A percentile compares a stretch with the other conserved stretches of the same genome.
These are phyloP conservation scores for Elaeagnus macrophylla DNA, from an alignment of 306 rosid genomes.

Conservation along the genomic window DNA sequence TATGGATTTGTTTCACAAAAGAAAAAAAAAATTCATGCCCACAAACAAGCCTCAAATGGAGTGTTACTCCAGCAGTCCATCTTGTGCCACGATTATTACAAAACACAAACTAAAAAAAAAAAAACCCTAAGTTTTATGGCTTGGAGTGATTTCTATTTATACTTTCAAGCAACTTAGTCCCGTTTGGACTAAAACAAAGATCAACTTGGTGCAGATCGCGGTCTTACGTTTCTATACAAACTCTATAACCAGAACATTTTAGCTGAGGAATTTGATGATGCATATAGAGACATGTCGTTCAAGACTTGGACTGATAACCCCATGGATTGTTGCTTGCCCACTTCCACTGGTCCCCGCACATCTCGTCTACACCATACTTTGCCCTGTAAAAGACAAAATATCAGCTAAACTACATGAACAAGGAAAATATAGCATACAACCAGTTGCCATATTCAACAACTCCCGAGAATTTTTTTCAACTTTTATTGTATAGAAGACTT, in stretches of 20 bases:
- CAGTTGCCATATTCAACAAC: neutral
- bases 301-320: conserved; percentile 55
- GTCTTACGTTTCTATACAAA: neutral
- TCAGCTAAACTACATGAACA: neutral
- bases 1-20: no score
- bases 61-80: neutral
- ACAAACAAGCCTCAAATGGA: no score
- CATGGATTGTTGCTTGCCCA: conserved; percentile 88
- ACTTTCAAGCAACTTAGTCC: neutral
- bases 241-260: conserved; percentile 7
- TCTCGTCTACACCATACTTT: conserved; percentile 56
- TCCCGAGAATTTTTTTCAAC: no score
- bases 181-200: neutral
- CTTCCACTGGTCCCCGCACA: conserved; percentile 98
- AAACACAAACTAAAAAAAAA: neutral
- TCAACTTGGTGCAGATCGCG: neutral
- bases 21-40: no score
- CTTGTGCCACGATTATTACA: neutral
- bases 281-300: conserved; percentile 5
- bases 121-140: neutral
- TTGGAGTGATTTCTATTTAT: neutral
- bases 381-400: conserved; percentile 29
- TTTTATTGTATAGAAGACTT: conserved; percentile 20
- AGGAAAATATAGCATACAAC: neutral
- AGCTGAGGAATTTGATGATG: conserved; percentile 4